A percentile compares a stretch with the other conserved stretches of the same genome.
Evolutionary conservation across 768 basidiomycete genomes (phyloP).

Genomic region (Suillus luteus): DNA sequence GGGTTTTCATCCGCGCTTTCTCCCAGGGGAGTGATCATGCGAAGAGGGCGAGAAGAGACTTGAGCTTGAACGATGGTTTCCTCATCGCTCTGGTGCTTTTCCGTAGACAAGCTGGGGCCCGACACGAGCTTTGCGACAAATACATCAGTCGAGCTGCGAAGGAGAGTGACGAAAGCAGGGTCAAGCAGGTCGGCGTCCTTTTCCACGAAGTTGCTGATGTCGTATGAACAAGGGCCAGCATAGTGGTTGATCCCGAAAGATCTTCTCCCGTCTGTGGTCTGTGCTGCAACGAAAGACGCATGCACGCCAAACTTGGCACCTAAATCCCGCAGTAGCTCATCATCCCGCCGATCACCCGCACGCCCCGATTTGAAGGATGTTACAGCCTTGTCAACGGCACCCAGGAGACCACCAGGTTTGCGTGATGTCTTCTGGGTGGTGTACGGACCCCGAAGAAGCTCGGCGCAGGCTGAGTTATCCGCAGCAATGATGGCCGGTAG

Average conservation of each 20-base stretch:
- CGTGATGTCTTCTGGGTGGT: conserved; percentile 46
- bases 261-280: conserved; percentile 31
- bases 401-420: conserved; percentile 62
- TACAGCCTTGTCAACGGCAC: conserved; percentile 53
- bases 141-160: conserved; percentile 52
- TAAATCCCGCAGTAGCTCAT: conserved; percentile 53
- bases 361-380: conserved; percentile 53
- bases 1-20: conserved; percentile 36
- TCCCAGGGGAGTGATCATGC: conserved; percentile 44
- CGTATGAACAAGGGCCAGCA: conserved; percentile 55
- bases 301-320: conserved; percentile 48
- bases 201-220: conserved; percentile 49
- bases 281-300: conserved; percentile 50
- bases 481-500: conserved; percentile 49
- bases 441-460: conserved; percentile 58
- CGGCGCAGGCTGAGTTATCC: conserved; percentile 58
- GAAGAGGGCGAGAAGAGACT: conserved; percentile 58
- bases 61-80: conserved; percentile 64
- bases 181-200: conserved; percentile 56
- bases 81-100: conserved; percentile 58
- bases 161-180: conserved; percentile 53
- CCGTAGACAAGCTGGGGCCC: conserved; percentile 59
- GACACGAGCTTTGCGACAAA: conserved; percentile 63
- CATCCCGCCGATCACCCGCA: conserved; percentile 47
- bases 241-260: conserved; percentile 66